These are phyloP conservation scores for Aspergillus ochraceus DNA, from an alignment of 2,329 filamentous ascomycete genomes.

Conservation along the genomic window DNA sequence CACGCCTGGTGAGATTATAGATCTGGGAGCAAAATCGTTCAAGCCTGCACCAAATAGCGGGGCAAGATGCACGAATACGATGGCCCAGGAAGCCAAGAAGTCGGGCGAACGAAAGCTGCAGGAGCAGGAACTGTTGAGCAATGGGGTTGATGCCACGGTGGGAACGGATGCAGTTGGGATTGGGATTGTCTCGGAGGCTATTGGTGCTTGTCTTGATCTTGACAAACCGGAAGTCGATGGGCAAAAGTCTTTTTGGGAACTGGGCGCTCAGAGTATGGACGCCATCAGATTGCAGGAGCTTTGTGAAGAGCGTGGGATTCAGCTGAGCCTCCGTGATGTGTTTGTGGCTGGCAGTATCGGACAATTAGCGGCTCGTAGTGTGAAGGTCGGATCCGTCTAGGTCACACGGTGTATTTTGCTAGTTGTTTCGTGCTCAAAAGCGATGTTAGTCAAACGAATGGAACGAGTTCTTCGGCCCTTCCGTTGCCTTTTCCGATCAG, in stretches of 20 bases:
- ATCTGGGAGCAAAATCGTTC: not conserved
- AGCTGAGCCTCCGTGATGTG: not conserved
- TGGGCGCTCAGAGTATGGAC: not conserved
- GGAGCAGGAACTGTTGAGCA: not conserved
- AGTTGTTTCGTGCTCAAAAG: not conserved
- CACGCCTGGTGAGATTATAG: not conserved
- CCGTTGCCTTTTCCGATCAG: not conserved
- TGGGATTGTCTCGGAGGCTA: not conserved
- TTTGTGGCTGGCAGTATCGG: not conserved
- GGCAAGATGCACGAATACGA: not conserved
- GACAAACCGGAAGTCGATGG: not conserved
- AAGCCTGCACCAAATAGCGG: not conserved
- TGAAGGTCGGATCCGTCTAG: not conserved
- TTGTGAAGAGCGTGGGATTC: not conserved
- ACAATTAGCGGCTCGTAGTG: not conserved
- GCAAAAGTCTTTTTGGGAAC: not conserved
- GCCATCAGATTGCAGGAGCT: not conserved
- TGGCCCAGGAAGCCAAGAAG: not conserved
- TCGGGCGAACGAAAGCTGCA: not conserved
- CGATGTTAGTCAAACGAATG: not conserved
- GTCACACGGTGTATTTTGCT: not conserved
- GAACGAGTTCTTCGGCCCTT: not conserved
- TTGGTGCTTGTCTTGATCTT: not conserved
- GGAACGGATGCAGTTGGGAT: not conserved
- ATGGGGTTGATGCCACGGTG: not conserved